Percentiles rank a stretch among this genome's conserved stretches.
Evolutionary conservation across 306 rosid genomes (phyloP).

Genomic region (Prunus dulcis): DNA sequence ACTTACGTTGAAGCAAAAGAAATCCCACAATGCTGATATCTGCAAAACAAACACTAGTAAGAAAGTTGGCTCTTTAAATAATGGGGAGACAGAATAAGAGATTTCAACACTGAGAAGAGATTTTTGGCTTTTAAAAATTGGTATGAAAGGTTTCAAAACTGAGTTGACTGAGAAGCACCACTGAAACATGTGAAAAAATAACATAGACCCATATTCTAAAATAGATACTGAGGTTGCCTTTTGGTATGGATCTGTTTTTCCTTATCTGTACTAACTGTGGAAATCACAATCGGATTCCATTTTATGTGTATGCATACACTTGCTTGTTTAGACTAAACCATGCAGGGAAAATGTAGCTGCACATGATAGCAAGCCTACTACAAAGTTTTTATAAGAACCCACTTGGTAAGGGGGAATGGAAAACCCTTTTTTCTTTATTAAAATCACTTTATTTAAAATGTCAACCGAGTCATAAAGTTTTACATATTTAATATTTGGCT

Average conservation of each 20-base stretch:
- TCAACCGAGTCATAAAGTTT: not conserved
- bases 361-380: not conserved
- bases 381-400: not conserved
- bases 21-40: conserved; percentile 92
- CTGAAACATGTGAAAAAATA: not conserved
- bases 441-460: not conserved
- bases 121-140: not conserved
- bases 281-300: not conserved
- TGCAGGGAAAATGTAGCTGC: not conserved
- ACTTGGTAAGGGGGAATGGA: not conserved
- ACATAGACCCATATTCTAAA: not conserved
- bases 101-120: not conserved
- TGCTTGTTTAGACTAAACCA: not conserved
- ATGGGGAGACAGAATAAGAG: not conserved
- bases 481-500: not conserved
- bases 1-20: conserved; percentile 83
- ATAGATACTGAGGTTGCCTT: not conserved
- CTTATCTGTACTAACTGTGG: not conserved
- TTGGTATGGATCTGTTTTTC: not conserved
- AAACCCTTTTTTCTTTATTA: not conserved
- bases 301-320: not conserved
- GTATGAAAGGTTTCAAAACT: not conserved
- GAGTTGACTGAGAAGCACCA: not conserved
- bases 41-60: conserved; percentile 32
- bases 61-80: conserved; percentile 13